phyloP scores from a whole-genome alignment of 495 filamentous ascomycete genomes.

The Xylaria castorea region DNA sequence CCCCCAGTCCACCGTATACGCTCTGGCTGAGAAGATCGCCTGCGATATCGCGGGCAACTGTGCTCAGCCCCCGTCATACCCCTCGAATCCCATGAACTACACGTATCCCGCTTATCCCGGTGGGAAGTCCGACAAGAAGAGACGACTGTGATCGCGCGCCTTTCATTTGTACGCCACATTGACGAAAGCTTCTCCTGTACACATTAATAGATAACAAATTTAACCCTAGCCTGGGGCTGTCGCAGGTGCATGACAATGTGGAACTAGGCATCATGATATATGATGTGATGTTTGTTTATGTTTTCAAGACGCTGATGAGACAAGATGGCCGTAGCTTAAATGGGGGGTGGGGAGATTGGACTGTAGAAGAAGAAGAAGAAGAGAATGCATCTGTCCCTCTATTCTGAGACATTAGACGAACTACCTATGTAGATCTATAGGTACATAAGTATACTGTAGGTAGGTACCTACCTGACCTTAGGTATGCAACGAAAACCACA shows the following conservation, averaged over 20 bases:
- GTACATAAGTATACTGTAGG: no score
- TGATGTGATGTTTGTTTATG: neutral
- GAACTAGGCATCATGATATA: neutral
- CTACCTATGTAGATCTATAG: no score
- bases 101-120: neutral
- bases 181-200: neutral
- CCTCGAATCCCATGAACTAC: neutral
- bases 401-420: no score
- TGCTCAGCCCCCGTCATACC: conserved; percentile 13
- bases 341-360: no score
- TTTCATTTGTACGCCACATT: neutral
- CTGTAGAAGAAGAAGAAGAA: no score
- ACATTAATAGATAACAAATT: neutral
- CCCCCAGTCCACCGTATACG: conserved; percentile 47
- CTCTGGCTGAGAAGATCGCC: conserved; percentile 51
- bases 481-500: no score
- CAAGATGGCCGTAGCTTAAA: neutral
- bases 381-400: neutral
- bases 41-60: conserved; percentile 36
- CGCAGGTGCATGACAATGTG: neutral
- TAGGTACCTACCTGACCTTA: neutral
- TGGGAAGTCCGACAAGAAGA: conserved; percentile 14
- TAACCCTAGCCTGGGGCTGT: neutral
- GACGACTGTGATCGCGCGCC: neutral
- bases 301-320: neutral